phyloP scores from a whole-genome alignment of 306 rosid genomes.

The Malus asiatica region DNA sequence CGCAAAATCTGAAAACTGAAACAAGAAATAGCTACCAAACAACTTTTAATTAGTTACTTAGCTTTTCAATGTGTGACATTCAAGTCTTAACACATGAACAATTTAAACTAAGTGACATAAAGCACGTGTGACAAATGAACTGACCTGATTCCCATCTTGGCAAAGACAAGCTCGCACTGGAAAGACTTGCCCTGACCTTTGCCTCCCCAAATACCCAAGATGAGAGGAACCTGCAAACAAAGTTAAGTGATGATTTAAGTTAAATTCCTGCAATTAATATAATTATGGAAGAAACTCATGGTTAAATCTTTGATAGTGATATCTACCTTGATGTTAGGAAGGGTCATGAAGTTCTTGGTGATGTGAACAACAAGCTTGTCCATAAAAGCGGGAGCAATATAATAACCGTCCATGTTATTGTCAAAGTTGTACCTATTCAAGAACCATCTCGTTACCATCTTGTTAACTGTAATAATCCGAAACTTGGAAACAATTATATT shows the following conservation, averaged over 20 bases:
- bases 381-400: constrained; percentile 97
- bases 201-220: constrained; percentile 99
- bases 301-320: neutral
- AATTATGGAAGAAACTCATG: neutral
- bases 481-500: neutral
- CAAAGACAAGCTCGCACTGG: constrained; percentile 92
- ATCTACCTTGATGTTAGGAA: constrained; percentile 85
- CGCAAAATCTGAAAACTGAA: neutral
- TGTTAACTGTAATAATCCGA: neutral
- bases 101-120: neutral
- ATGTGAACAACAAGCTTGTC: constrained; percentile 98
- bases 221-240: constrained; percentile 64
- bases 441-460: neutral
- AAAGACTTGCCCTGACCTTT: constrained; percentile 98
- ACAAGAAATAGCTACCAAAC: neutral
- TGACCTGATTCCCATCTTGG: constrained; percentile 99
- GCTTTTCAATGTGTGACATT: neutral
- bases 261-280: neutral
- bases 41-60: neutral
- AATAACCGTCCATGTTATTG: constrained; percentile 65
- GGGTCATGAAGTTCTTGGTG: constrained; percentile 79
- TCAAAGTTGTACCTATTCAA: constrained; percentile 59
- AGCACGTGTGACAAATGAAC: constrained; percentile 10
- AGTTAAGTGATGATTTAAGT: neutral
- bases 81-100: neutral